phyloP scores from a whole-genome alignment of 177 flowering plant genomes.

The Vitis hybrid region DNA sequence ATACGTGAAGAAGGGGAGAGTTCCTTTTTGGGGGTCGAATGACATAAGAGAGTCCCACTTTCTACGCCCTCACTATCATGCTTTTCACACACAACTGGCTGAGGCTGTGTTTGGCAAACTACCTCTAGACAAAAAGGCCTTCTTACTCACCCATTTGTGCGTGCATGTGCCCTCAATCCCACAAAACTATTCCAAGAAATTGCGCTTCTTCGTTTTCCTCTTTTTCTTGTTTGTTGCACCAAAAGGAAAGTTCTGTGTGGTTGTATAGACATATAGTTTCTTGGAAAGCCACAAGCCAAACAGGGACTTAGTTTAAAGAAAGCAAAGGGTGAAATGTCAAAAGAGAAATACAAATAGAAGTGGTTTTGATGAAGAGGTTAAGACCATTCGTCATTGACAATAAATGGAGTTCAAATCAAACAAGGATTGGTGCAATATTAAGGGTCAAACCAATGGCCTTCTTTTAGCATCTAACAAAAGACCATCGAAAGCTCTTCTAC shows the following conservation, averaged over 20 bases:
- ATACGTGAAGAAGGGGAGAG: constrained; percentile 31
- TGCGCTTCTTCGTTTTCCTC: no score
- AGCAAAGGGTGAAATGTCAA: no score
- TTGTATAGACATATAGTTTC: no score
- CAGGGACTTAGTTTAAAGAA: no score
- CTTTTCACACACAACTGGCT: constrained; percentile 11
- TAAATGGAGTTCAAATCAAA: constrained; percentile 4
- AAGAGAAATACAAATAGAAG: background rate
- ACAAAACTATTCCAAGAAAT: no score
- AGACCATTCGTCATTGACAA: constrained; percentile 5
- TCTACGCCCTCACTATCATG: constrained; percentile 18
- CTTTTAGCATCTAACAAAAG: constrained; percentile 14
- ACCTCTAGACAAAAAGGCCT: no score
- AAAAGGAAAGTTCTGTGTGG: no score
- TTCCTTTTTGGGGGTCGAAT: constrained; percentile 27
- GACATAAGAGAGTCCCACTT: constrained; percentile 15
- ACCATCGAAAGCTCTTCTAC: constrained; percentile 3
- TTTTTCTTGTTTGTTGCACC: no score
- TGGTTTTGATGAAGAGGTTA: constrained; percentile 12
- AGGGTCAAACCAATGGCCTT: constrained; percentile 14
- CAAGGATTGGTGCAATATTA: constrained; percentile 8
- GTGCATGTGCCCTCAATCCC: no score
- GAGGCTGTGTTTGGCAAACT: constrained; percentile 10
- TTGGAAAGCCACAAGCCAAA: no score
- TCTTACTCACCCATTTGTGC: no score